Evolutionary conservation across 305 asterid genomes (phyloP).

Genomic region (Andrographis paniculata): DNA sequence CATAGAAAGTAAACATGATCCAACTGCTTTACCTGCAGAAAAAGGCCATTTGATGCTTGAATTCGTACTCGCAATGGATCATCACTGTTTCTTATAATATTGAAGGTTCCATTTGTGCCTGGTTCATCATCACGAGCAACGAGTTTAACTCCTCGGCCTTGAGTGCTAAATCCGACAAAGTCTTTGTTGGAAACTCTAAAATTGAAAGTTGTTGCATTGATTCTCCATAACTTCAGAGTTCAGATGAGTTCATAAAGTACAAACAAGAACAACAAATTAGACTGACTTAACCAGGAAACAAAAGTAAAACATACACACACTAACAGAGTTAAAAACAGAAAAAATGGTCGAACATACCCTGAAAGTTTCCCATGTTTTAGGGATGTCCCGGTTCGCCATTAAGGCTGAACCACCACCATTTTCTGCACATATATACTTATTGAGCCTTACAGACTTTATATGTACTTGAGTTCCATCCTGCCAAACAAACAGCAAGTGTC

Average conservation of each 20-base stretch:
- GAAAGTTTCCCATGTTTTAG: conserved; percentile 42
- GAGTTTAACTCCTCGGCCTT: conserved; percentile 24
- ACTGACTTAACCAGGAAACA: background rate
- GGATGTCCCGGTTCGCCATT: conserved; percentile 35
- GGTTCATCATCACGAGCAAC: conserved; percentile 31
- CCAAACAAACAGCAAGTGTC: background rate
- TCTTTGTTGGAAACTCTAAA: conserved; percentile 34
- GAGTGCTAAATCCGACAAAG: conserved; percentile 26
- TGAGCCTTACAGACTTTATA: conserved; percentile 33
- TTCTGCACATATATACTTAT: conserved; percentile 39
- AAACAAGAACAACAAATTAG: background rate
- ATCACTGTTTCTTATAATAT: conserved; percentile 19
- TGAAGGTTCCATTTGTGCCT: conserved; percentile 25
- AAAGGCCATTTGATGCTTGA: conserved; percentile 32
- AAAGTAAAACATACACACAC: too few species aligned
- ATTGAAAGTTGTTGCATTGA: conserved; percentile 30
- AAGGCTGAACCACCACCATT: conserved; percentile 36
- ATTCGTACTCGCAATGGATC: conserved; percentile 33
- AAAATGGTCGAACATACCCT: conserved; percentile 29
- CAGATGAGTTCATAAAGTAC: background rate
- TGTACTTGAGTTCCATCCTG: conserved; percentile 49
- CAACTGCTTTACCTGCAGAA: conserved; percentile 36
- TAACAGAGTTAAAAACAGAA: too few species aligned
- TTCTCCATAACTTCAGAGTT: conserved; percentile 35
- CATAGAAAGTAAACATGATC: too few species aligned